Conservation (phyloP, 768 basidiomycete genomes). For the Boletus reticulatus region DNA sequence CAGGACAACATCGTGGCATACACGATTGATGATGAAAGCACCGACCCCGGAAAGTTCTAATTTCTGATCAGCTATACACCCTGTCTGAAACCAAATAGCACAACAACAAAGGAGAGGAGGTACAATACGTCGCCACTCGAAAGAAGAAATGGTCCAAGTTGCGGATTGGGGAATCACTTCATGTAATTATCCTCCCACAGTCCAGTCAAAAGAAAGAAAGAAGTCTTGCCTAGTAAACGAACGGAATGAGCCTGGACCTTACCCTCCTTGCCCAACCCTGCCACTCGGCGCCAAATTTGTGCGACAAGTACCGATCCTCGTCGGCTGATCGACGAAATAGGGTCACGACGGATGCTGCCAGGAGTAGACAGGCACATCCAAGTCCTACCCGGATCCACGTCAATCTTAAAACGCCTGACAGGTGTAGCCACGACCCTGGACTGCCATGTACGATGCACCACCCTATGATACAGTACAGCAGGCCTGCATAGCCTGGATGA, state of each 20-base stretch:
- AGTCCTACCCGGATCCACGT: neutral
- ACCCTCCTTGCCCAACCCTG: constrained; percentile 16
- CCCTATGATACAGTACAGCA: neutral
- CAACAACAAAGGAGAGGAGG: no score
- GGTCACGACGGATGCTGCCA: neutral
- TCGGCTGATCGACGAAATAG: constrained; percentile 17
- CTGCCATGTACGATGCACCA: neutral
- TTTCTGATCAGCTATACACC: neutral
- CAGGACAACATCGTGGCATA: no score
- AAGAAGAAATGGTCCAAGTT: no score
- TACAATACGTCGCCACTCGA: no score
- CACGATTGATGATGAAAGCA: no score
- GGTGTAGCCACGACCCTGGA: constrained; percentile 1
- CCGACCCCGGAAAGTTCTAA: no score
- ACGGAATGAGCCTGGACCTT: constrained; percentile 6
- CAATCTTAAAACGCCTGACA: neutral
- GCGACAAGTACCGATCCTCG: constrained; percentile 19
- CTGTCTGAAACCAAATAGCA: no score
- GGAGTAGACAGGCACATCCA: neutral
- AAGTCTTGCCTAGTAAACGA: neutral
- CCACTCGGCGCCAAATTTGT: constrained; percentile 21
- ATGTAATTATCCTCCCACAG: no score
- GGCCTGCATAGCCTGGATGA: constrained; percentile 26
- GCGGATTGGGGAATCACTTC: no score
- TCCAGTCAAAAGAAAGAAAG: no score